phyloP scores from a whole-genome alignment of 257 asterid species.

The Solanum sejunctum region DNA sequence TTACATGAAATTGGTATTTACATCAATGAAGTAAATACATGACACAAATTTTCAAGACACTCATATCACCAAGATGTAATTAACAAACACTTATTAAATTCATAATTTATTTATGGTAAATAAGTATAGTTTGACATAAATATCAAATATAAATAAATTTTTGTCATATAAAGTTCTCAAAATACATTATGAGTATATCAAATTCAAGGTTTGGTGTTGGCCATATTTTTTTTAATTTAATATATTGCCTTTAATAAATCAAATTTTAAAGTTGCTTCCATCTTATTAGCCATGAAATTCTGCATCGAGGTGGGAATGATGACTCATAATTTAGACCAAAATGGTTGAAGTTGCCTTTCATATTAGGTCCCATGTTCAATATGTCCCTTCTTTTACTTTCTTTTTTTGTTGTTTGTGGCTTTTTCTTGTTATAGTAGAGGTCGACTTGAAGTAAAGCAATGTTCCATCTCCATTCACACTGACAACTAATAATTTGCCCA shows the following conservation, averaged over 20 bases:
- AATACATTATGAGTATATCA: background rate
- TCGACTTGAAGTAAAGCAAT: constrained; percentile 58
- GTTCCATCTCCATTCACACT: constrained; percentile 14
- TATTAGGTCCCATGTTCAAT: constrained; percentile 1
- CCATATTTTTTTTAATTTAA: background rate
- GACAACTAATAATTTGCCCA: constrained; percentile 8
- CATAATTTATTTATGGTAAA: background rate
- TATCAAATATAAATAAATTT: accelerated
- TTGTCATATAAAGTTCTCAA: background rate
- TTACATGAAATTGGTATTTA: background rate
- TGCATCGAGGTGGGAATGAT: background rate
- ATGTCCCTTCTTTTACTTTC: background rate
- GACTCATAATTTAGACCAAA: background rate
- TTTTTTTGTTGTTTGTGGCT: constrained; percentile 6
- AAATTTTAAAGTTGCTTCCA: background rate
- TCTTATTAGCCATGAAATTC: background rate
- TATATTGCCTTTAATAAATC: background rate
- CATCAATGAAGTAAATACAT: background rate
- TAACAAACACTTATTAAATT: background rate
- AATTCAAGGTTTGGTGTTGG: background rate
- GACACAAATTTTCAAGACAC: background rate
- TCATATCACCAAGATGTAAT: background rate
- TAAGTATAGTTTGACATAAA: background rate
- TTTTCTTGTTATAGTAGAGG: constrained; percentile 20
- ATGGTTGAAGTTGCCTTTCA: constrained; percentile 1